A percentile compares a stretch with the other conserved stretches of the same genome.
Evolutionary conservation across 1,139 yeast species (phyloP).

Genomic region (Pichia sp.): DNA sequence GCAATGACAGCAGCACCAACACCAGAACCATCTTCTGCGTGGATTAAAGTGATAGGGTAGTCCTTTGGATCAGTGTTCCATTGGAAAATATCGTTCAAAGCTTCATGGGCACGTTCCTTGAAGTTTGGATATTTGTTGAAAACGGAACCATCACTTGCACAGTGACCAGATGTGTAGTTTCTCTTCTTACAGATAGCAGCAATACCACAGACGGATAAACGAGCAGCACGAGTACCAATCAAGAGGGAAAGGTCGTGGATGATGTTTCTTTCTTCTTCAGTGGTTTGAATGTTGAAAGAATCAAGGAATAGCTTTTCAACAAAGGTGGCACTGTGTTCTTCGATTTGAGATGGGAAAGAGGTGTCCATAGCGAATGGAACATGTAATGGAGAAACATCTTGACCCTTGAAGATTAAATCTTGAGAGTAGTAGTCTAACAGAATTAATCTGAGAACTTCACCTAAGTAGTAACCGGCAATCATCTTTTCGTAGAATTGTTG

Average conservation of each 20-base stretch:
- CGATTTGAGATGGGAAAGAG: slow-evolving; percentile 81
- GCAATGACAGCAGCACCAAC: slow-evolving; percentile 98
- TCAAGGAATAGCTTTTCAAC: slow-evolving; percentile 64
- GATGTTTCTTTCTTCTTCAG: slow-evolving; percentile 76
- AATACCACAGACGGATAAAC: slow-evolving; percentile 92
- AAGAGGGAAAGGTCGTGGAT: slow-evolving; percentile 83
- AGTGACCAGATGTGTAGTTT: slow-evolving; percentile 68
- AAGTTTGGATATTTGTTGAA: slow-evolving; percentile 92
- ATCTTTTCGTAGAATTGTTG: slow-evolving; percentile 96
- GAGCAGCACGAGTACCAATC: slow-evolving; percentile 90
- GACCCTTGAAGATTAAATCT: slow-evolving; percentile 58
- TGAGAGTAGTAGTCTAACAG: slow-evolving; percentile 69
- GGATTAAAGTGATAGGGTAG: slow-evolving; percentile 78
- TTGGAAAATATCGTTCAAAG: slow-evolving; percentile 83
- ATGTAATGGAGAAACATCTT: slow-evolving; percentile 58
- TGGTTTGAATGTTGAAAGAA: slow-evolving; percentile 61
- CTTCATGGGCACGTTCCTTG: slow-evolving; percentile 85
- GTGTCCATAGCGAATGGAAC: slow-evolving; percentile 79
- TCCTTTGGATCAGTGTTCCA: slow-evolving; percentile 61
- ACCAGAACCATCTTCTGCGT: slow-evolving; percentile 98
- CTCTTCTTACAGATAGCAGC: slow-evolving; percentile 94
- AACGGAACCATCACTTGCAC: slow-evolving; percentile 98
- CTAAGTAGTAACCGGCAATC: slow-evolving; percentile 96
- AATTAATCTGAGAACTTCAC: slow-evolving; percentile 84
- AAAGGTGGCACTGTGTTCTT: slow-evolving; percentile 76